Evolutionary conservation across 441 rosid species (phyloP).

Genomic region (Bruguiera hainesii): DNA sequence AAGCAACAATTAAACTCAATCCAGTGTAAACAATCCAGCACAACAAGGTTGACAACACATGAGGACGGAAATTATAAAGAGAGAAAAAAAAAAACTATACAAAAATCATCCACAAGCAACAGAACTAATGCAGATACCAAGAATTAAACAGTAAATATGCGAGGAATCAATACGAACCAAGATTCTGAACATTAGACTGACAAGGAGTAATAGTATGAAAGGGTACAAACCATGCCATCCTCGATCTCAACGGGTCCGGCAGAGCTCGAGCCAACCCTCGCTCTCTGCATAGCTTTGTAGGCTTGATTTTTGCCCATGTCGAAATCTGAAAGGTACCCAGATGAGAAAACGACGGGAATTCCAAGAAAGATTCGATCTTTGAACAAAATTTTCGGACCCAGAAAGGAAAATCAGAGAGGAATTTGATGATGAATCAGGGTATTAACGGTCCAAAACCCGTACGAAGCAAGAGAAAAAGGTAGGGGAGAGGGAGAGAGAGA

Average conservation of each 20-base stretch:
- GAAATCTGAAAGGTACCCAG: constrained; percentile 27
- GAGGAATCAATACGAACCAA: background rate
- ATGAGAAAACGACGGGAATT: constrained; percentile 8
- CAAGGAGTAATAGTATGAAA: constrained; percentile 40
- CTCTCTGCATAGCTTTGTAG: constrained; percentile 98
- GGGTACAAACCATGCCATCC: constrained; percentile 99
- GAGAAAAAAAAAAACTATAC: background rate
- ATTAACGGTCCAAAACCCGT: constrained; percentile 31
- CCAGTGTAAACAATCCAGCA: background rate
- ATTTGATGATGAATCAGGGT: background rate
- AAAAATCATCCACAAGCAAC: background rate
- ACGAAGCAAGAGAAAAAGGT: background rate
- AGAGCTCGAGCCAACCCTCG: constrained; percentile 78
- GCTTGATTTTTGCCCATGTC: constrained; percentile 96
- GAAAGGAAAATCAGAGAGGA: constrained; percentile 8
- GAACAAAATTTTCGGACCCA: constrained; percentile 8
- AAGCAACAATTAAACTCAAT: background rate
- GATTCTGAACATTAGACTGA: background rate
- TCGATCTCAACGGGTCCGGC: constrained; percentile 83
- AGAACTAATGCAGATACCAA: constrained; percentile 2
- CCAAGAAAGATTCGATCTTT: background rate
- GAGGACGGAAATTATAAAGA: background rate
- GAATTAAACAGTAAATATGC: background rate
- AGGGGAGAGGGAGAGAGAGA: background rate
- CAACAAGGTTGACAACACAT: background rate